Conservation (phyloP, 2,329 filamentous ascomycete species). For the Cytospora piceae region DNA sequence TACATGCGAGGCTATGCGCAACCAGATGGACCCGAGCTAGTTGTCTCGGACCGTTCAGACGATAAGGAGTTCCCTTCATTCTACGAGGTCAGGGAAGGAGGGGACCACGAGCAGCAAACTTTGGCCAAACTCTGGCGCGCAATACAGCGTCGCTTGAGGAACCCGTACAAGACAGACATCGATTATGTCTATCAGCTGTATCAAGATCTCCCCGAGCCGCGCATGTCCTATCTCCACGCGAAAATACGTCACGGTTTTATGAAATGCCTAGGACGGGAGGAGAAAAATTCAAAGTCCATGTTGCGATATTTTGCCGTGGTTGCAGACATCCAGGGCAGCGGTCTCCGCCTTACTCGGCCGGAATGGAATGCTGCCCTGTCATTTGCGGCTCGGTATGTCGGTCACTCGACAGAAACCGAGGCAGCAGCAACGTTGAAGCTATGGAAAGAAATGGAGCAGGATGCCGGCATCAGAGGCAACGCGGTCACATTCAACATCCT, state of each 20-base stretch:
- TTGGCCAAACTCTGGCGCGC: constrained; percentile 47
- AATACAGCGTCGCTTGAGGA: constrained; percentile 47
- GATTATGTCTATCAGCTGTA: constrained; percentile 56
- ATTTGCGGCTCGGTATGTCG: constrained; percentile 74
- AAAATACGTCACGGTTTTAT: constrained; percentile 66
- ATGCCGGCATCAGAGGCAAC: constrained; percentile 66
- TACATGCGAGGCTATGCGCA: constrained; percentile 58
- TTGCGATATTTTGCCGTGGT: constrained; percentile 81
- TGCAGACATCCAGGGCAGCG: constrained; percentile 78
- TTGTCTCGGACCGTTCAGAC: constrained; percentile 53
- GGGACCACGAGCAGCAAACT: constrained; percentile 41
- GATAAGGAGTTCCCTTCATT: constrained; percentile 52
- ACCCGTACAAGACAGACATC: constrained; percentile 44
- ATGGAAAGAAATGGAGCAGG: constrained; percentile 89
- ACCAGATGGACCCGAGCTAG: constrained; percentile 52
- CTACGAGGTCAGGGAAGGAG: constrained; percentile 44
- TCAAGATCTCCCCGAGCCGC: constrained; percentile 53
- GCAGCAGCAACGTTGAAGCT: constrained; percentile 72
- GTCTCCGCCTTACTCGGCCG: constrained; percentile 65
- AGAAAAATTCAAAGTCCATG: constrained; percentile 66
- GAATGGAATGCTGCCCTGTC: constrained; percentile 88
- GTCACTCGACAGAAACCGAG: constrained; percentile 59
- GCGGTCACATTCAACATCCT: constrained; percentile 91
- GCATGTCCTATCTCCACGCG: constrained; percentile 54
- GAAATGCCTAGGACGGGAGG: constrained; percentile 67